Evolutionary conservation across 306 rosid species (phyloP).

Genomic region (Quercus cerris): DNA sequence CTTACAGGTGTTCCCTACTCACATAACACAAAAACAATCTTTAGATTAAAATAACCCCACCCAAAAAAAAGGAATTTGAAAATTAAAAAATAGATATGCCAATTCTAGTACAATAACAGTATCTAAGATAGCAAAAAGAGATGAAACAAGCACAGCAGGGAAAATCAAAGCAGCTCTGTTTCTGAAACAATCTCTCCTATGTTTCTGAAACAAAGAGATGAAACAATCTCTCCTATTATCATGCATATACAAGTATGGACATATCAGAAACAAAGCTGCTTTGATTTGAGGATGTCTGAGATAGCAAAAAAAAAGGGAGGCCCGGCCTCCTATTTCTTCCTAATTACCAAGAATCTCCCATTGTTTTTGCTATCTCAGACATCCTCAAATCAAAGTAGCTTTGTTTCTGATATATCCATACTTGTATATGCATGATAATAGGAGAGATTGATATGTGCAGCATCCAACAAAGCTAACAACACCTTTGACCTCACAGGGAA

Average conservation of each 20-base stretch:
- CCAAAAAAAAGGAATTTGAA: not conserved
- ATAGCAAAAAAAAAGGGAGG: not conserved
- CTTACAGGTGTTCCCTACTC: constrained; percentile 97
- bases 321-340: not conserved
- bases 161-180: too few species aligned
- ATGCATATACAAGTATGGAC: not conserved
- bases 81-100: not conserved
- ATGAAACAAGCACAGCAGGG: not conserved
- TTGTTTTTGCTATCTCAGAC: not conserved
- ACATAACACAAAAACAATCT: constrained; percentile 1
- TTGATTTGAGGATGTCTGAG: not conserved
- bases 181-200: too few species aligned
- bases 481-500: not conserved
- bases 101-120: not conserved
- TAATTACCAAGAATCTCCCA: not conserved
- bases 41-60: constrained; percentile 2
- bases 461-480: not conserved
- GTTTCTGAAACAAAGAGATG: too few species aligned
- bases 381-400: not conserved
- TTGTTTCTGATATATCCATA: not conserved
- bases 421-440: not conserved
- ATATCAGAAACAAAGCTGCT: not conserved
- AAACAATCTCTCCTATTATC: not conserved
- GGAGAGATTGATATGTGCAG: not conserved
- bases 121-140: not conserved